Base-by-base conservation (phyloP, 2,329 filamentous ascomycete species). In the Blumeriella jaapii region DNA sequence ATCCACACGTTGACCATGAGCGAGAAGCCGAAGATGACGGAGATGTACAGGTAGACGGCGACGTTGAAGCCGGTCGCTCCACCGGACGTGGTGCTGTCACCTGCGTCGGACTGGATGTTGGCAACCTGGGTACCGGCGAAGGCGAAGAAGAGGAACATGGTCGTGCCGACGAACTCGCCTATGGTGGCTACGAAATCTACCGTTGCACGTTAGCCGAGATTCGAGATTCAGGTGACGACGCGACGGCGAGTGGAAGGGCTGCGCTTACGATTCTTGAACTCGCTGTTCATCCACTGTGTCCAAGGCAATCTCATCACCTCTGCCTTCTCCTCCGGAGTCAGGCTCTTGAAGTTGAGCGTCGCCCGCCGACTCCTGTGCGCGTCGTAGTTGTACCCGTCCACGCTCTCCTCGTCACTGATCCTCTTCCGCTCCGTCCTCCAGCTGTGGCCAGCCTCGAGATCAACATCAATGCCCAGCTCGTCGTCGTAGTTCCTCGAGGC, bases 1-100 rank as follows among this genome's bases (percentile, higher is more conserved):
- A 68, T 61, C 68, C 68, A 71, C 2, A 65, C 65, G 45, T 70
- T 71, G 41, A 68, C 66, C 15, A 62, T 62, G 28, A 71, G 55
- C 5, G 40, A 50, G 35, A 50, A 56, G 9, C 56, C 57, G 26
- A 58, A 59, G 4, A 46, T 49, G 5, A 55, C 30, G 3, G 46
- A 40, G 28, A 48, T 48, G 42, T 59, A 62, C 6, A 61, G 51
- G 22, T 59, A 53, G 3, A 62, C 61, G 3, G 54, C 49, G 10
- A 62, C 55, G n/a, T 62, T 59, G 44, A 65, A 64, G 6, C 61
- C 62, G 0, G 62, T 63, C 2, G 55, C 49, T 8, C 55, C 61
- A 34, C 60, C 59, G 0, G 64, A 62, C 0, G 63, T 66, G 1
- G 63, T 63, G 25, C 41, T 47, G 20, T 42, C 42, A 3, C 38